A percentile compares a stretch with the other conserved stretches of the same genome.
These are phyloP conservation scores for Coemansia asiatica DNA, from an alignment of 192 early-diverging fungal genomes.

Conservation along the genomic window DNA sequence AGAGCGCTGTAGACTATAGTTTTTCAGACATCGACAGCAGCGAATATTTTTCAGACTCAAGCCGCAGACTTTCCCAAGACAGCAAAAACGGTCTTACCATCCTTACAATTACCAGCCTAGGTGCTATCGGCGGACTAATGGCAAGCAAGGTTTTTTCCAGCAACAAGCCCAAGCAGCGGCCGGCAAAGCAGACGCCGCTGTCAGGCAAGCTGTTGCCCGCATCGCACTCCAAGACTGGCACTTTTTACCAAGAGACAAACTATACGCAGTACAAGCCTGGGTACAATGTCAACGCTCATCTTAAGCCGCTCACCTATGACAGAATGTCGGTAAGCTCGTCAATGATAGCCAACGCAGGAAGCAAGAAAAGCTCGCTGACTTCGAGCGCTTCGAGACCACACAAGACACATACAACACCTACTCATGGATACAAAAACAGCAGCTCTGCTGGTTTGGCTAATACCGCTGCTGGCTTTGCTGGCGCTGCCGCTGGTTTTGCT, in stretches of 20 bases:
- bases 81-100: neutral
- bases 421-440: neutral
- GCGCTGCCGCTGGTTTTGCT: constrained; percentile 4
- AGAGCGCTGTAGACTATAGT: neutral
- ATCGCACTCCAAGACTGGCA: neutral
- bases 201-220: neutral
- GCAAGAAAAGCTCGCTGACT: neutral
- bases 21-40: neutral
- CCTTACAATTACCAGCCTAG: constrained; percentile 1
- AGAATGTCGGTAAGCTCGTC: constrained; percentile 18
- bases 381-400: neutral
- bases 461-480: too few relatives aligned
- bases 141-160: constrained; percentile 3
- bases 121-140: constrained; percentile 8
- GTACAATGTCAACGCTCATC: constrained; percentile 24
- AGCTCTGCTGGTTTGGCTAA: too few relatives aligned
- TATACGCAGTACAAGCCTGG: constrained; percentile 24
- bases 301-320: constrained; percentile 27
- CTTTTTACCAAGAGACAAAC: constrained; percentile 16
- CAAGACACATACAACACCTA: too few relatives aligned
- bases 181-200: neutral
- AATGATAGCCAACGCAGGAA: constrained; percentile 18
- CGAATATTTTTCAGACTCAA: neutral
- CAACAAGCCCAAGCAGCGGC: neutral
- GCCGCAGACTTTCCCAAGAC: neutral